phyloP scores from a whole-genome alignment of 768 basidiomycete genomes.

The Tulasnella calospora region DNA sequence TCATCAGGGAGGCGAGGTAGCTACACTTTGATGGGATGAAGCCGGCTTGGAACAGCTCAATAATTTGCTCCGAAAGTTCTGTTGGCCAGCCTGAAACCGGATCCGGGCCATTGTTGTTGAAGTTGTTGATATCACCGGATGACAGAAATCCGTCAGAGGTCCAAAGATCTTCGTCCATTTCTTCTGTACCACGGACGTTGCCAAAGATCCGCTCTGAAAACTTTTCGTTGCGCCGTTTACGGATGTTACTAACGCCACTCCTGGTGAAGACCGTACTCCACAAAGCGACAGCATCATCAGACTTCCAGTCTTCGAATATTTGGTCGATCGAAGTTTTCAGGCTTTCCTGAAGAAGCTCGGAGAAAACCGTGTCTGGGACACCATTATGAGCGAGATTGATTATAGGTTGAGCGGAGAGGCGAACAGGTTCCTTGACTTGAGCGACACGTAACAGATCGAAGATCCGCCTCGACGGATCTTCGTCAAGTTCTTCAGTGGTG shows the following conservation, averaged over 20 bases:
- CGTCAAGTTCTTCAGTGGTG: neutral
- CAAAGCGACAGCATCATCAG: no score
- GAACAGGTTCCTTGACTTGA: conserved; percentile 5
- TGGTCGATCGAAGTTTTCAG: conserved; percentile 44
- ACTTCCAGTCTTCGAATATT: no score
- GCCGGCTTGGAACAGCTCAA: conserved; percentile 61
- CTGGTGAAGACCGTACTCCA: no score
- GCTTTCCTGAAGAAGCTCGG: conserved; percentile 47
- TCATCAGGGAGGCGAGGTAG: conserved; percentile 33
- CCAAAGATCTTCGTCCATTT: no score
- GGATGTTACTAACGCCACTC: no score
- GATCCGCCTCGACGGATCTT: conserved; percentile 19
- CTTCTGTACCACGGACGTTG: no score
- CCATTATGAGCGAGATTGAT: conserved; percentile 59
- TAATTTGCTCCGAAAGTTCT: conserved; percentile 42
- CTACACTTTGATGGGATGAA: conserved; percentile 47
- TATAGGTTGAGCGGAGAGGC: conserved; percentile 53
- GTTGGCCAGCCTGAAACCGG: conserved; percentile 33
- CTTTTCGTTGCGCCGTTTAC: no score
- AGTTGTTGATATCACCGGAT: neutral
- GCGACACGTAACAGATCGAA: conserved; percentile 17
- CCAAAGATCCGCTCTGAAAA: no score
- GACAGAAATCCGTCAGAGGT: no score
- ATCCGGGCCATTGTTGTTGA: neutral
- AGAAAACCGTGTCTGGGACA: conserved; percentile 45